Base-by-base conservation (phyloP, 495 filamentous ascomycete genomes). In the Trichoderma erinaceum region DNA sequence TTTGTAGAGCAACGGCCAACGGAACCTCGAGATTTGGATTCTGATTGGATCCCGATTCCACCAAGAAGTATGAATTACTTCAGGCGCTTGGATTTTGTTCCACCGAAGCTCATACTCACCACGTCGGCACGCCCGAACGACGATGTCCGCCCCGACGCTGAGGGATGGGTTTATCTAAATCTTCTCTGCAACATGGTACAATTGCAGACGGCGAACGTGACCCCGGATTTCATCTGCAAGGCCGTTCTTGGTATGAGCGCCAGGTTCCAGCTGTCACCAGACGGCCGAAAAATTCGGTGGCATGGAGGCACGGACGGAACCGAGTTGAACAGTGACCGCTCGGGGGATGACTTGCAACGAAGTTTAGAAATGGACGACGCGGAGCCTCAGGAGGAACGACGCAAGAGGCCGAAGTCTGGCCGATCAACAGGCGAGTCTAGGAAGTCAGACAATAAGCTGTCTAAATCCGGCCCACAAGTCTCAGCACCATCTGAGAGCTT, bases 131-230 rank as follows among this genome's bases (percentile, higher is more conserved):
- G 71, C 41, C 1, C 61, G 6, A 67, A 46, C 58, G 69, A 77
- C 29, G 81, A 88, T 68, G 78, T 83, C 32, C 79, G 80, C 41
- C 78, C 82, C 18, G 79, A 84, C 68, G 78, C 77, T 16, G 82
- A 85, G 67, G 89, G 88, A n/a, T 94, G 90, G 90, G 85, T 93
- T 15, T 92, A 91, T 72, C 82, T 94, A 18, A 93, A 92, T 71
- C 78, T 94, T 23, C 82, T 94, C 38, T 87, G 85, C 74, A 92
- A 90, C 77, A 85, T 94, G 80, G 90, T 91, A 1, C 90, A 93
- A 76, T 79, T 94, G 27, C 89, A 92, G 72, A 91, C 89, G 3
- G 79, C 91, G 67, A 91, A 88, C 71, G 90, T 93, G 29, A 92
- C 90, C 0, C 80, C 85, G 3, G 85, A 87, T 38, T 92, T 91